Percentiles rank a stretch among this genome's conserved stretches.
These are phyloP conservation scores for Nannizziopsis barbatae DNA, from an alignment of 2,329 filamentous ascomycete genomes.

Conservation along the genomic window DNA sequence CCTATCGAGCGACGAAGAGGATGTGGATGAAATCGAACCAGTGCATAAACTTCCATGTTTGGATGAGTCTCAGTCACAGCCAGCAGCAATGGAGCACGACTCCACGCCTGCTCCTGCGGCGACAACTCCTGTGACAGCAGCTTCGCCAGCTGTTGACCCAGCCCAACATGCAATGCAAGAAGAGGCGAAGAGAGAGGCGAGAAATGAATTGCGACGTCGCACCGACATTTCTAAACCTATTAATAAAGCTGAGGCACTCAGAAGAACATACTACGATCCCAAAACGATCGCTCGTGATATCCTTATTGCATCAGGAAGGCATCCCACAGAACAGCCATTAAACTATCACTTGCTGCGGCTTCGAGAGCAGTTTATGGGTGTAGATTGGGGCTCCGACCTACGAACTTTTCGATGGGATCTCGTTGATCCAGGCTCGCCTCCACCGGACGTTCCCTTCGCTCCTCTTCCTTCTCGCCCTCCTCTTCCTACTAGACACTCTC, in stretches of 20 bases:
- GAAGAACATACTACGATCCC: slow-evolving; percentile 46
- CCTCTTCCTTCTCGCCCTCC: slow-evolving; percentile 20
- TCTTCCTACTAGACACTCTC: slow-evolving; percentile 11
- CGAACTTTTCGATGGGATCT: slow-evolving; percentile 51
- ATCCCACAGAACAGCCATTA: slow-evolving; percentile 47
- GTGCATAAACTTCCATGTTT: neutral
- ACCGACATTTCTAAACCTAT: slow-evolving; percentile 37
- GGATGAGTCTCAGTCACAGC: neutral
- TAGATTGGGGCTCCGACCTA: slow-evolving; percentile 42
- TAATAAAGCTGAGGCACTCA: slow-evolving; percentile 26
- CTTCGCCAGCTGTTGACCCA: slow-evolving; percentile 1
- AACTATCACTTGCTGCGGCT: slow-evolving; percentile 49
- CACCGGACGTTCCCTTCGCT: slow-evolving; percentile 20
- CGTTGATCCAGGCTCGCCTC: slow-evolving; percentile 45
- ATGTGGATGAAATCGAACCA: slow-evolving; percentile 3
- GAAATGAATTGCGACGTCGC: slow-evolving; percentile 19
- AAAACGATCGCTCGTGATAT: slow-evolving; percentile 54
- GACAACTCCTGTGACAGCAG: neutral
- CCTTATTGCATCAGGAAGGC: slow-evolving; percentile 49
- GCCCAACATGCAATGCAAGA: slow-evolving; percentile 6
- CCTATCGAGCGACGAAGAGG: slow-evolving; percentile 17
- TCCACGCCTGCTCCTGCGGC: neutral
- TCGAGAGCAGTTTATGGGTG: slow-evolving; percentile 31
- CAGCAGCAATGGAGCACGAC: too few species aligned
- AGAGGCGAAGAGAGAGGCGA: neutral